phyloP scores from a whole-genome alignment of 192 early-diverging fungal genomes.

The Rhizophagus clarus region DNA sequence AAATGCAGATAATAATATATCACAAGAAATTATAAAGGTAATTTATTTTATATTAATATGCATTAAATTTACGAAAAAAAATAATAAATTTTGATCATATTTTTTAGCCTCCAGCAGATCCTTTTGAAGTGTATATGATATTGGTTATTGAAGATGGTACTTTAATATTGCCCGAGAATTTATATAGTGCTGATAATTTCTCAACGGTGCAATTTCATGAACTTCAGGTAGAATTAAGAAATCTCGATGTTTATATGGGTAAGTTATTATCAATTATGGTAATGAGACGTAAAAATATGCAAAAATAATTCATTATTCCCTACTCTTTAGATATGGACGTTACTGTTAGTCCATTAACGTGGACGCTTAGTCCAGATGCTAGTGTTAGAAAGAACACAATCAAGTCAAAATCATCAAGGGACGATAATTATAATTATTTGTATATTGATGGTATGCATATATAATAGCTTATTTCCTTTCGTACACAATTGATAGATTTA shows the following conservation, averaged over 20 bases:
- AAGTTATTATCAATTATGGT: not conserved
- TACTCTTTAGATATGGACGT: slow-evolving; percentile 56
- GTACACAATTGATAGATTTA: not conserved
- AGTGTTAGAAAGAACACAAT: slow-evolving; percentile 26
- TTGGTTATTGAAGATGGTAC: slow-evolving; percentile 51
- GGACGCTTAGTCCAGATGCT: slow-evolving; percentile 43
- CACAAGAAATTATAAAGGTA: not conserved
- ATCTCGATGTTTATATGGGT: slow-evolving; percentile 68
- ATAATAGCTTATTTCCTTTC: not conserved
- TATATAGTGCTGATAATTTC: slow-evolving; percentile 56
- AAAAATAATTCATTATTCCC: not conserved
- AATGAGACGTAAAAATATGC: not conserved
- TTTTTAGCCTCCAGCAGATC: slow-evolving; percentile 46
- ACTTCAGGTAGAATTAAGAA: slow-evolving; percentile 65
- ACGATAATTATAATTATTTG: slow-evolving; percentile 48
- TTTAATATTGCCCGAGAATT: slow-evolving; percentile 56
- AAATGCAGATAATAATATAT: slow-evolving; percentile 57
- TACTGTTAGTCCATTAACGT: slow-evolving; percentile 59
- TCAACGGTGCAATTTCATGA: slow-evolving; percentile 62
- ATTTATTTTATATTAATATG: not conserved
- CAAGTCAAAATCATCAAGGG: slow-evolving; percentile 37
- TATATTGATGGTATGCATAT: slow-evolving; percentile 52
- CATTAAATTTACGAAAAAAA: too few relatives aligned
- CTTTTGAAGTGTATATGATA: slow-evolving; percentile 58
- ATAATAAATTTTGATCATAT: too few relatives aligned